These are phyloP conservation scores for Grifola frondosa DNA, from an alignment of 1,284 basidiomycete species.

Conservation along the genomic window DNA sequence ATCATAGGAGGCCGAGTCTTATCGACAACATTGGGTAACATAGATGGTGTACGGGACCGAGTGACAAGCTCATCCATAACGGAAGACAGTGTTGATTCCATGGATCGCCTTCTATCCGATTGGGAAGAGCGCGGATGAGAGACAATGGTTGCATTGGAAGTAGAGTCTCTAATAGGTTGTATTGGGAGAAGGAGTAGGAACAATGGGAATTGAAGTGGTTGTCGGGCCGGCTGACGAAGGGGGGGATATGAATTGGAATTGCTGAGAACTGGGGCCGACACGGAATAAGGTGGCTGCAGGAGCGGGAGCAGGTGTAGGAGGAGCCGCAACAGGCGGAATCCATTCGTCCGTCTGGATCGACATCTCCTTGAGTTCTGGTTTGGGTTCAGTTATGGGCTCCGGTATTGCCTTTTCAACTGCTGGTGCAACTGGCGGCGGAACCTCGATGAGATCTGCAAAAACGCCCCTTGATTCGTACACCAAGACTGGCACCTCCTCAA, in stretches of 20 bases:
- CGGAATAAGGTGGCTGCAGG: slow-evolving; percentile 25
- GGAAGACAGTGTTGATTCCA: slow-evolving; percentile 65
- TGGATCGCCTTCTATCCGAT: slow-evolving; percentile 46
- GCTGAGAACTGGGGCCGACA: slow-evolving; percentile 59
- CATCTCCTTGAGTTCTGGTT: slow-evolving; percentile 67
- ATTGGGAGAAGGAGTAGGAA: slow-evolving; percentile 40
- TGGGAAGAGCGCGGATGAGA: slow-evolving; percentile 40
- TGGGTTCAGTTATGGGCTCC: slow-evolving; percentile 33
- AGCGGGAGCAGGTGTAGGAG: slow-evolving; percentile 31
- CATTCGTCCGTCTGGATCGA: slow-evolving; percentile 78
- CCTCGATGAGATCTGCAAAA: slow-evolving; percentile 16
- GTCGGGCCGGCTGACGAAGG: slow-evolving; percentile 40
- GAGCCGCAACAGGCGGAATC: slow-evolving; percentile 42
- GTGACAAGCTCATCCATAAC: slow-evolving; percentile 41
- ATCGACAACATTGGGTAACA: slow-evolving; percentile 55
- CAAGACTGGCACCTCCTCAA: slow-evolving; percentile 24
- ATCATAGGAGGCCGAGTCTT: slow-evolving; percentile 83
- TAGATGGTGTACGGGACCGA: slow-evolving; percentile 60
- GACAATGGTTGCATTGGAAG: slow-evolving; percentile 44
- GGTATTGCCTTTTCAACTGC: slow-evolving; percentile 8
- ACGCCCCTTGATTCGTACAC: too few species aligned
- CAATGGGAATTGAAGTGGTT: slow-evolving; percentile 27
- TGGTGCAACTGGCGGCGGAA: slow-evolving; percentile 4
- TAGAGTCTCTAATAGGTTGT: slow-evolving; percentile 45
- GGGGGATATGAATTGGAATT: slow-evolving; percentile 74